A percentile compares a stretch with the other conserved stretches of the same genome.
phyloP scores from a whole-genome alignment of 2,329 filamentous ascomycete species.

The Ophiostoma perfectum region DNA sequence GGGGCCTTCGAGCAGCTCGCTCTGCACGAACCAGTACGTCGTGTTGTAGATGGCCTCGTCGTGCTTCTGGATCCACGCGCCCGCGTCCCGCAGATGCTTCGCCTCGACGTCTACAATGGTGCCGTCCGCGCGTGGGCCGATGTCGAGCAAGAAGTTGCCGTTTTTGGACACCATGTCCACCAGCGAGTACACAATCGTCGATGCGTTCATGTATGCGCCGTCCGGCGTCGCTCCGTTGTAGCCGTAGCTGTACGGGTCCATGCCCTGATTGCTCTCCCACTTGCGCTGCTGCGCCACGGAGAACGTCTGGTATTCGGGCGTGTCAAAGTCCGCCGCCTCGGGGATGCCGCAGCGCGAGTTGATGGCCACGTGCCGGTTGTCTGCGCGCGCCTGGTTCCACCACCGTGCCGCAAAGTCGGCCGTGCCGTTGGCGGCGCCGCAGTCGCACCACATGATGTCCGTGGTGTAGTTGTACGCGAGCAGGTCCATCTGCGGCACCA shows the following conservation, averaged over 20 bases:
- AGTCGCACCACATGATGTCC: constrained; percentile 49
- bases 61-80: constrained; percentile 36
- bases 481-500: constrained; percentile 44
- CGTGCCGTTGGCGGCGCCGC: constrained; percentile 39
- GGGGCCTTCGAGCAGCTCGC: constrained; percentile 17
- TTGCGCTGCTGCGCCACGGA: constrained; percentile 47
- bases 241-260: constrained; percentile 56
- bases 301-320: constrained; percentile 52
- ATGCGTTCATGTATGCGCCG: constrained; percentile 48
- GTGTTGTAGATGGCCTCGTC: constrained; percentile 53
- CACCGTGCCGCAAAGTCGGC: constrained; percentile 39
- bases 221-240: constrained; percentile 52
- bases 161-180: constrained; percentile 52
- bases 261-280: constrained; percentile 55
- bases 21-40: constrained; percentile 45
- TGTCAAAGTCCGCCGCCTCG: constrained; percentile 49
- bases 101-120: constrained; percentile 47
- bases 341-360: constrained; percentile 52
- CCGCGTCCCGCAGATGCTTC: constrained; percentile 45
- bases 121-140: constrained; percentile 52
- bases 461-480: constrained; percentile 39
- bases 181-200: constrained; percentile 42
- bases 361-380: constrained; percentile 34
- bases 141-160: constrained; percentile 52
- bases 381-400: constrained; percentile 36